A percentile compares a stretch with the other conserved stretches of the same genome.
Evolutionary conservation across 805 yeast genomes (phyloP).

Genomic region (Kluyveromyces dobzhanskii): DNA sequence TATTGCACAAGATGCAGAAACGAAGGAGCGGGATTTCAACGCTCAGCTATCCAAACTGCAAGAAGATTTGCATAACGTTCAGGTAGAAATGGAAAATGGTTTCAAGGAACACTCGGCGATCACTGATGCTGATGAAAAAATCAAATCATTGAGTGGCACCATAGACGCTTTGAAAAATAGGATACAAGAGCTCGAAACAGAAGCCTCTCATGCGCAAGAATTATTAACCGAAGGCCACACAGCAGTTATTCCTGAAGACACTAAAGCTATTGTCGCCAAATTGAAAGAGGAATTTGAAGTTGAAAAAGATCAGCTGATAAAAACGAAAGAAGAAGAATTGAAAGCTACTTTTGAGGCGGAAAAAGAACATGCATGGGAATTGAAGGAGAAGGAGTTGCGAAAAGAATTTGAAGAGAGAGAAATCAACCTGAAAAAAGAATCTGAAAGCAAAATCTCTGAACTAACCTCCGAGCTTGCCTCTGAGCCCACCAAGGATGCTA

Average conservation of each 20-base stretch:
- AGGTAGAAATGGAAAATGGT: slow-evolving; percentile 15
- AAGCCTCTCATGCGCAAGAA: slow-evolving; percentile 14
- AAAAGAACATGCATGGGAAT: slow-evolving; percentile 8
- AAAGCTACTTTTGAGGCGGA: slow-evolving; percentile 21
- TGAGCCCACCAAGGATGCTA: slow-evolving; percentile 1
- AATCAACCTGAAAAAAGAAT: slow-evolving; percentile 2
- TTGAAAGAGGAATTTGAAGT: slow-evolving; percentile 21
- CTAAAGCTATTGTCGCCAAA: slow-evolving; percentile 23
- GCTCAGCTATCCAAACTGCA: slow-evolving; percentile 4
- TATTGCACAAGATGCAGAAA: slow-evolving; percentile 1
- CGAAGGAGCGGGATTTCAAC: not conserved
- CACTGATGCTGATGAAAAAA: slow-evolving; percentile 6
- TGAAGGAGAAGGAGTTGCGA: slow-evolving; percentile 16
- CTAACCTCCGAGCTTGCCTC: too few relatives aligned
- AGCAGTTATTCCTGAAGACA: slow-evolving; percentile 29
- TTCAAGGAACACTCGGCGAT: slow-evolving; percentile 10
- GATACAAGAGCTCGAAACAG: slow-evolving; percentile 17
- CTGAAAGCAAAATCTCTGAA: too few relatives aligned
- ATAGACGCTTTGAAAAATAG: slow-evolving; percentile 19
- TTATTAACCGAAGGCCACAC: slow-evolving; percentile 29
- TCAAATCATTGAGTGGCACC: slow-evolving; percentile 9
- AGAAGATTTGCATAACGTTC: slow-evolving; percentile 15
- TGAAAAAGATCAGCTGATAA: slow-evolving; percentile 17
- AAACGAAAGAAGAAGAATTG: slow-evolving; percentile 14
- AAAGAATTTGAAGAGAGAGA: slow-evolving; percentile 15